Evolutionary conservation across 73 alveolate genomes (phyloP), one percentile per base, ranked within the genome.

Genomic region (Durusdinium trenchii): DNA sequence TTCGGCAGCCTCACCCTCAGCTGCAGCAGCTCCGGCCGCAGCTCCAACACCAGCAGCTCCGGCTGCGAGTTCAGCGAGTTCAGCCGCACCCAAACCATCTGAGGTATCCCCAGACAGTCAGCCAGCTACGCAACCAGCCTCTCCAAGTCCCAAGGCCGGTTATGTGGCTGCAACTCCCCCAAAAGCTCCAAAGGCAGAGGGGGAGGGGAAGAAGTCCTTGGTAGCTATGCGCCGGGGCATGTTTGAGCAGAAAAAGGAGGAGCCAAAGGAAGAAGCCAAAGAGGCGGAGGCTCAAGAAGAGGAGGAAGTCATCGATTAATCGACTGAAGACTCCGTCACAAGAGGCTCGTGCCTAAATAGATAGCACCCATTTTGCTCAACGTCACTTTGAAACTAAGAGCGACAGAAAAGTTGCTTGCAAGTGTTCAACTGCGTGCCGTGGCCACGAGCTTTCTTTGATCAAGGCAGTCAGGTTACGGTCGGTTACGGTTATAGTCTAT

Each of bases 171-270:
- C 94, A 51, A 16, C 54, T 51, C 51, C 95, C 46, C 54, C 98
- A 99, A 84, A 99, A 99, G 99, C 98, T 16, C 54, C 89, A 14
- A 84, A 51, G 42, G 62, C 84, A 42, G 82, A 51, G 26, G 97
- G 83, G 14, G 76, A 67, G 61, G 98, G 81, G 45, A 67, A 91
- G 86, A 94, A 94, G 67, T 94, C 99, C 84, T 36, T 94, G 94
- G 99, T 94, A 38, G 38, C 83, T 35, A 94, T 94, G 99, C 99
- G 99, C 16, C 91, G 99, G 35, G 64, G 64, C 61, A 76, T 54
- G 93, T 94, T 94, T 38, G 99, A 94, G 46, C 85, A 94, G 99
- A 60, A 42, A 23, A 94, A 94, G 69, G 93, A 75, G n/a, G 99
- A 93, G 62, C 40, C 75, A 62, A 52, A 62, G 54, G 99, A 94